A percentile compares a stretch with the other conserved stretches of the same genome.
Evolutionary conservation across 495 filamentous ascomycete species (phyloP).

Genomic region (Recurvomyces mirabilis): DNA sequence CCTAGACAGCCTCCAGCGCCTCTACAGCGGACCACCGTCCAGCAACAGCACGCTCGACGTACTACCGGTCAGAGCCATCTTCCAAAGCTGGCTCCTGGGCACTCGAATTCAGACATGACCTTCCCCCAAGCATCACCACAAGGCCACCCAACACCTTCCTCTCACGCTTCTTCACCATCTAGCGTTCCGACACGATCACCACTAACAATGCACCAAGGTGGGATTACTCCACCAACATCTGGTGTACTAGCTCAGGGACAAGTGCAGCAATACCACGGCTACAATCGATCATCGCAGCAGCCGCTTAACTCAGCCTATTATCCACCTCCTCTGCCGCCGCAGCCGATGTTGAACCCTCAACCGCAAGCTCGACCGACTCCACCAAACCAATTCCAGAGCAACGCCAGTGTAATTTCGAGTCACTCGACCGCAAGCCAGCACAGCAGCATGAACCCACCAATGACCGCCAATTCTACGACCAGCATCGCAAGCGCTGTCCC

Average conservation of each 20-base stretch:
- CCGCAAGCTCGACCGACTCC: slow-evolving; percentile 25
- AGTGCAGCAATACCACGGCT: slow-evolving; percentile 32
- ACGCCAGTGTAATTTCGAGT: slow-evolving; percentile 23
- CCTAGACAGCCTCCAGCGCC: slow-evolving; percentile 40
- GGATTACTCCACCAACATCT: slow-evolving; percentile 55
- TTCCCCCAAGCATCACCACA: slow-evolving; percentile 31
- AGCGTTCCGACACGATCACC: slow-evolving; percentile 53
- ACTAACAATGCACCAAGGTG: slow-evolving; percentile 55
- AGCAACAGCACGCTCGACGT: slow-evolving; percentile 56
- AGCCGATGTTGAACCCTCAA: slow-evolving; percentile 19
- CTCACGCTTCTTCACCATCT: slow-evolving; percentile 65
- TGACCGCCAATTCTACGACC: slow-evolving; percentile 20
- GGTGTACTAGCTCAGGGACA: slow-evolving; percentile 44
- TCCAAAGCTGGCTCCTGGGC: slow-evolving; percentile 33
- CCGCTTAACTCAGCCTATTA: slow-evolving; percentile 27
- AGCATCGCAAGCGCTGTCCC: slow-evolving; percentile 28
- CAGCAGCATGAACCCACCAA: slow-evolving; percentile 14
- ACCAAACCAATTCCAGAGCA: slow-evolving; percentile 23
- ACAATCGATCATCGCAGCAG: slow-evolving; percentile 15
- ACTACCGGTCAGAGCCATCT: slow-evolving; percentile 55
- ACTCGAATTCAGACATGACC: slow-evolving; percentile 24
- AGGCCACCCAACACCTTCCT: slow-evolving; percentile 65
- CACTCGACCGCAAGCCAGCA: slow-evolving; percentile 20
- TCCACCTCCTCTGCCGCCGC: slow-evolving; percentile 32
- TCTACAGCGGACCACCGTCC: slow-evolving; percentile 60